These are phyloP conservation scores for Lachancea sp. DNA, from an alignment of 805 yeast species.

Conservation along the genomic window DNA sequence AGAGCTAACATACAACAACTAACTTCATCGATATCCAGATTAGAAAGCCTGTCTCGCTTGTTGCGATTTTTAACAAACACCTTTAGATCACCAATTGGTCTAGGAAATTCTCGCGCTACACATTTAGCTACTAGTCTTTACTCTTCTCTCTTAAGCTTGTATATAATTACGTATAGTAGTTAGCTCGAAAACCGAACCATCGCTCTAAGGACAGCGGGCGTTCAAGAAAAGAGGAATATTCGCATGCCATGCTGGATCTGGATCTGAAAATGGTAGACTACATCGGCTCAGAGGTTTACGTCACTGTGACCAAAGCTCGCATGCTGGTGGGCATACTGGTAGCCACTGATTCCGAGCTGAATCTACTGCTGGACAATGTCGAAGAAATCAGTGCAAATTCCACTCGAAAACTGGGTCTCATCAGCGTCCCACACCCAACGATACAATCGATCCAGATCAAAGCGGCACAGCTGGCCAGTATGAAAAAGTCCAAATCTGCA, in stretches of 20 bases:
- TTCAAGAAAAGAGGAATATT: too few species aligned
- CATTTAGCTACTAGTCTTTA: too few species aligned
- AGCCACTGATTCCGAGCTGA: constrained; percentile 41
- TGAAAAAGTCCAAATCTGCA: constrained; percentile 11
- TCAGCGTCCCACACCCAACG: constrained; percentile 44
- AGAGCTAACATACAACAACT: too few species aligned
- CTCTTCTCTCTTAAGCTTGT: too few species aligned
- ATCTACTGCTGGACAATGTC: constrained; percentile 37
- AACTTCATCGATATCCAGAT: too few species aligned
- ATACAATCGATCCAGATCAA: constrained; percentile 26
- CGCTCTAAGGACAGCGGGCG: too few species aligned
- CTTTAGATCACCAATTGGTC: too few species aligned
- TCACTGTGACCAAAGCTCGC: constrained; percentile 34
- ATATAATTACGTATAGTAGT: too few species aligned
- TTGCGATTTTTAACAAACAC: too few species aligned
- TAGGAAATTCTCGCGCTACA: too few species aligned
- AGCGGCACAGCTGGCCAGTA: constrained; percentile 22
- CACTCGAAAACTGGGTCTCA: constrained; percentile 43
- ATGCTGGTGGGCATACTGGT: constrained; percentile 34
- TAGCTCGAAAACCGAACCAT: too few species aligned
- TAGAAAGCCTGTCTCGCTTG: too few species aligned
- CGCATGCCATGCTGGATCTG: constrained; percentile 14
- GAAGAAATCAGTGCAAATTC: constrained; percentile 28
- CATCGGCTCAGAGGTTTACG: constrained; percentile 31
- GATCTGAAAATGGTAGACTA: constrained; percentile 18